Evolutionary conservation across 345 rosid species (phyloP), one percentile per base, ranked within the genome.

Genomic region (Abelmoschus esculentus): DNA sequence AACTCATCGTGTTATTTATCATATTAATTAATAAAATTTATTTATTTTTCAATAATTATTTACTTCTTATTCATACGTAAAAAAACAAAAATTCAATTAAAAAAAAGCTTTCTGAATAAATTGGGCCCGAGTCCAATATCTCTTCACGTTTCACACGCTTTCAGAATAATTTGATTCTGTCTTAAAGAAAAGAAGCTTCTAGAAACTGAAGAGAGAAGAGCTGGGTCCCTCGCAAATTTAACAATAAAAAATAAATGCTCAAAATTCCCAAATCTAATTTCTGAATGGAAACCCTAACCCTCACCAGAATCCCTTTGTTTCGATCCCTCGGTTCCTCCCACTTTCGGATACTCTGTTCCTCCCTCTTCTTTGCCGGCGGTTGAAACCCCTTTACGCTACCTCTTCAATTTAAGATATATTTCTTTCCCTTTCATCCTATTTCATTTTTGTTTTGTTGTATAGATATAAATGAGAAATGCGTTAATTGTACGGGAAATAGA

Each of bases 201-300:
- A 17, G 28, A 61, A 0, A 61, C 26, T 7, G 4, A 17, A 36
- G 17, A 8, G 34, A 3, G 3, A 6, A 11, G 50, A 40, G 4
- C 14, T 44, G 49, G 42, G 31, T 2, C 29, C 15, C 31, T 40
- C 19, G 50, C 67, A 18, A 62, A 38, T 62, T 62, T 29, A 38
- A 18, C 28, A 5, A 1, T 15, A 15, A 44, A 65, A 65, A 13
- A 38, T 49, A 31, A 49, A 67, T 50, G 70, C 26, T 57, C 53
- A 40, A 40, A 85, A 70, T 68, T 79, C 78, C 81, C 81, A 79
- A 86, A 72, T 83, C 86, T 86, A 85, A 75, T 83, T 44, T 46
- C 86, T 84, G 87, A 78, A 89, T 85, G 86, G 87, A 77, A 81
- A 76, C 79, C 83, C 86, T 81, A 83, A 74, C 79, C 72, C 75